Evolutionary conservation across 495 filamentous ascomycete species (phyloP).

Genomic region (Chlorociboria aeruginascens): DNA sequence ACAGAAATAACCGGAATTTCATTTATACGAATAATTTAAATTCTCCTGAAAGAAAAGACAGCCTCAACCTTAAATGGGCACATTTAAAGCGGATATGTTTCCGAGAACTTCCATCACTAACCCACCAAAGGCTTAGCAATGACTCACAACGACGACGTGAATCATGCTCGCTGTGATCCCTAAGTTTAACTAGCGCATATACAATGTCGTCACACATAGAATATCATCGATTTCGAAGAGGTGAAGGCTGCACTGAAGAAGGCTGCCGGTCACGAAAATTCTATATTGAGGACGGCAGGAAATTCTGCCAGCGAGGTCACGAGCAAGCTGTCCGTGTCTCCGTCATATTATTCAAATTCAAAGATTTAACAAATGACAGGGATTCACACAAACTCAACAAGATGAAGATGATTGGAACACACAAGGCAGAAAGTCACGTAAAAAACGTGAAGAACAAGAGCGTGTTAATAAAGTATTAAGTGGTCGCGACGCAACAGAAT

Average conservation of each 20-base stretch:
- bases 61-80: no score
- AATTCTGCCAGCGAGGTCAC: constrained; percentile 57
- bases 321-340: constrained; percentile 34
- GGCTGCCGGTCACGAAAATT: constrained; percentile 50
- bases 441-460: constrained; percentile 41
- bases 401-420: constrained; percentile 68
- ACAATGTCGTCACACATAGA: constrained; percentile 30
- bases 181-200: not conserved
- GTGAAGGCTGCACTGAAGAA: constrained; percentile 48
- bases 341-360: constrained; percentile 17
- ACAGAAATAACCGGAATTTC: no score
- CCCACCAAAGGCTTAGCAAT: not conserved
- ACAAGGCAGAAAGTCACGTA: constrained; percentile 44
- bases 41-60: no score
- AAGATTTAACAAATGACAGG: constrained; percentile 17
- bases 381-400: constrained; percentile 46
- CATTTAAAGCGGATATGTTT: no score
- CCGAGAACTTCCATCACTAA: not conserved
- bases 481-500: constrained; percentile 53
- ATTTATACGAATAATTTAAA: no score
- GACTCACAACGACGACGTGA: not conserved
- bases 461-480: constrained; percentile 31
- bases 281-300: constrained; percentile 51
- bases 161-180: not conserved
- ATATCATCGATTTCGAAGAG: constrained; percentile 31